These are phyloP conservation scores for Metschnikowia orientalis DNA, from an alignment of 805 yeast genomes.

Conservation along the genomic window DNA sequence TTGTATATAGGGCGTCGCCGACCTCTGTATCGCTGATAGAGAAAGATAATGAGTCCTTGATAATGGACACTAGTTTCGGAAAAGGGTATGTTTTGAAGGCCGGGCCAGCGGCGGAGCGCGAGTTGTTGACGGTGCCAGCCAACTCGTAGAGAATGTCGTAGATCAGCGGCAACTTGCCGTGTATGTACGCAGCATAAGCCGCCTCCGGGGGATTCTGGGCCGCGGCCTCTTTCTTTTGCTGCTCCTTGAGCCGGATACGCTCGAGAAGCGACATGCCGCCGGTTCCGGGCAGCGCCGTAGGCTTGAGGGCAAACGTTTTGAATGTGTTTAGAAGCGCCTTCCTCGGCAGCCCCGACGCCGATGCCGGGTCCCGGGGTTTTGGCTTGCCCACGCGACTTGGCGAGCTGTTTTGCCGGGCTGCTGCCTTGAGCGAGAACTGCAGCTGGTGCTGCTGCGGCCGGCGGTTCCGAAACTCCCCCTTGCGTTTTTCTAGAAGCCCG, in stretches of 20 bases:
- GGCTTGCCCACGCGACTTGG: no score
- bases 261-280: slow-evolving; percentile 35
- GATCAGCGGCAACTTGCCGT: slow-evolving; percentile 26
- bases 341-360: no score
- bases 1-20: slow-evolving; percentile 22
- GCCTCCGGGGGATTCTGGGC: slow-evolving; percentile 19
- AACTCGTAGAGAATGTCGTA: slow-evolving; percentile 35
- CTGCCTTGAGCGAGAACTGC: not conserved
- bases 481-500: slow-evolving; percentile 17
- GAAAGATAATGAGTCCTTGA: slow-evolving; percentile 31
- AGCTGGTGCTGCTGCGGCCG: no score
- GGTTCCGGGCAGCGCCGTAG: slow-evolving; percentile 12
- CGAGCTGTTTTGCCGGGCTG: slow-evolving; percentile 1
- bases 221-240: slow-evolving; percentile 9
- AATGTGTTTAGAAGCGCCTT: slow-evolving; percentile 26
- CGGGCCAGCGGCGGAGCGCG: no score
- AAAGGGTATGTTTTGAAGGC: slow-evolving; percentile 20
- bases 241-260: slow-evolving; percentile 37
- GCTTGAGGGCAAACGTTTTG: slow-evolving; percentile 34
- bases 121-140: slow-evolving; percentile 3
- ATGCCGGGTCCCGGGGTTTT: no score
- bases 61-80: slow-evolving; percentile 23
- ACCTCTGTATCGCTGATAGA: slow-evolving; percentile 31
- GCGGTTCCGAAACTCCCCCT: slow-evolving; percentile 14
- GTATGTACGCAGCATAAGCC: slow-evolving; percentile 21